Percentiles rank a stretch among this genome's conserved stretches.
phyloP scores from a whole-genome alignment of 805 yeast species.

The Clavispora carvajalis region DNA sequence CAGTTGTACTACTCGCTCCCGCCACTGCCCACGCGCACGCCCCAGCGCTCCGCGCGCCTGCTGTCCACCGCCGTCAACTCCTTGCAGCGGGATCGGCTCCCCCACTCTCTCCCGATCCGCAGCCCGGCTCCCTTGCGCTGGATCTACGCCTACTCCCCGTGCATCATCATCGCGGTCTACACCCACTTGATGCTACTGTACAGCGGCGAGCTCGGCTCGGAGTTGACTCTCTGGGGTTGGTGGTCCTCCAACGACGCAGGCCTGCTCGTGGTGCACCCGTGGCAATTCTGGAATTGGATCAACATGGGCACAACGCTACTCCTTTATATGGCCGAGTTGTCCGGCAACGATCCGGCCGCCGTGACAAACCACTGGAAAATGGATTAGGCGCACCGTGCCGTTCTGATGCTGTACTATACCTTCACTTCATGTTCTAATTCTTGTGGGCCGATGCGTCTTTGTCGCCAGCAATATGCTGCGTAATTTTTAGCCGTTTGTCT shows the following conservation, averaged over 20 bases:
- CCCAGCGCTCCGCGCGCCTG: slow-evolving; percentile 28
- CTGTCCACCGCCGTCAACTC: slow-evolving; percentile 22
- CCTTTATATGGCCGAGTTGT: slow-evolving; percentile 75
- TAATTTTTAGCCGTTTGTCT: too few species aligned
- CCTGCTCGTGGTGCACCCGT: slow-evolving; percentile 53
- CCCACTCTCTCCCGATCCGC: slow-evolving; percentile 17
- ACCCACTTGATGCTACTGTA: slow-evolving; percentile 91
- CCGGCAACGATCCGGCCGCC: slow-evolving; percentile 35
- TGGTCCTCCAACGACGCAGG: slow-evolving; percentile 29
- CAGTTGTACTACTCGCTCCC: slow-evolving; percentile 46
- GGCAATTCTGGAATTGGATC: slow-evolving; percentile 98
- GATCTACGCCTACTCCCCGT: slow-evolving; percentile 86
- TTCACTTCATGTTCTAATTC: slow-evolving; percentile 3
- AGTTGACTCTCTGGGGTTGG: slow-evolving; percentile 56
- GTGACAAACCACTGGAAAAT: slow-evolving; percentile 42
- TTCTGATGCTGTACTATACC: slow-evolving; percentile 1
- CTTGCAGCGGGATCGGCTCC: slow-evolving; percentile 5
- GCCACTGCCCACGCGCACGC: slow-evolving; percentile 22
- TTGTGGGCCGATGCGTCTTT: too few species aligned
- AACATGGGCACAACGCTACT: slow-evolving; percentile 76
- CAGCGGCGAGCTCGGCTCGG: slow-evolving; percentile 65
- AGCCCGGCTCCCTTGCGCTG: slow-evolving; percentile 40
- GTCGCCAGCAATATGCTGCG: too few species aligned
- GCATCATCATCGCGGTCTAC: slow-evolving; percentile 90
- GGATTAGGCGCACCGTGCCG: slow-evolving; percentile 17